Base-by-base conservation (phyloP, 352 stramenopile genomes). In the Globisporangium barbulae region DNA sequence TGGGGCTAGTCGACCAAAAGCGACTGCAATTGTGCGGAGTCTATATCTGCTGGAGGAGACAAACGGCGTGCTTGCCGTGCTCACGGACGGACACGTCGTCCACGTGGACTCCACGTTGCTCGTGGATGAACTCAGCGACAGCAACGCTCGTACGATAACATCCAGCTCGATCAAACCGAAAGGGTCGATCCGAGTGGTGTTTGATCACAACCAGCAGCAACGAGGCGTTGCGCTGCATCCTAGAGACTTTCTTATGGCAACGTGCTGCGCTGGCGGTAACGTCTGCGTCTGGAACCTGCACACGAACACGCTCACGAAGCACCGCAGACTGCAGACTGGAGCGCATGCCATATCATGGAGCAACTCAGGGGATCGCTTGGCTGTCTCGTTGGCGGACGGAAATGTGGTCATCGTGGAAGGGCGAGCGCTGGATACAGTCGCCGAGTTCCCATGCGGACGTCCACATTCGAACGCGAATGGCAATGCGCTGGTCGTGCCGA, bases 241-340 rank as follows among this genome's bases (percentile, higher is more conserved):
- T 1, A 61, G 65, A 49, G 71, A 86, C 8, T 44, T 71, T 13
- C 59, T 63, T 39, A 70, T 85, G 49, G 83, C 75, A 0, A 68
- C 80, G 42, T 81, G 80, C 22, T 73, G 73, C 53, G 39, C 64
- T 4, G 69, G 73, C 33, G 77, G 77, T 3, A 63, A 59, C 2
- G 54, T 90, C 9, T 70, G 59, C 45, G 61, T 88, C 17, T 80
- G 72, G 65, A 74, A 79, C 37, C 49, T 90, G 1, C 67, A 80
- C 17, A 75, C 77, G 1, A 68, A 83, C 42, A 42, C 61, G 22
- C 39, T 78, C 13, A 42, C 53, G 3, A 45, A 75, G 3, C 62
- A 76, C 39, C 64, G 70, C 19, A 22, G 59, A 44, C 56, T 74
- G 41, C 57, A 17, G 64, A 49, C 44, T 21, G 53, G 21, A 19